Percentiles rank a stretch among this genome's conserved stretches.
Conservation (phyloP, 2,329 filamentous ascomycete species). For the Arthrinium phaeospermum region DNA sequence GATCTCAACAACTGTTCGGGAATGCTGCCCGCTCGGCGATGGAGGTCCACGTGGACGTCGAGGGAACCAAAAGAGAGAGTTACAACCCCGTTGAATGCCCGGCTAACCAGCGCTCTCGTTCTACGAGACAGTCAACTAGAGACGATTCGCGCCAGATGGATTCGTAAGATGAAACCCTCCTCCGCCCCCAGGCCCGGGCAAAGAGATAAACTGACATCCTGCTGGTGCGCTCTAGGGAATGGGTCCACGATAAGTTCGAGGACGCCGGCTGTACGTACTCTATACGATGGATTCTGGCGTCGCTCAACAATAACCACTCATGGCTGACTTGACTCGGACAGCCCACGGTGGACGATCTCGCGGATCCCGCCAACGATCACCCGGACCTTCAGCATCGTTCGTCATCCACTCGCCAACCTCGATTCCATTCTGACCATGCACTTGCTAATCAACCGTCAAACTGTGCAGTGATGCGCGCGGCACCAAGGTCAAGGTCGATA, state of each 20-base stretch:
- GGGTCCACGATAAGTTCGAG: constrained; percentile 92
- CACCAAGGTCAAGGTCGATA: constrained; percentile 82
- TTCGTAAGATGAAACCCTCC: constrained; percentile 56
- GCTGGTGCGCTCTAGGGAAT: constrained; percentile 65
- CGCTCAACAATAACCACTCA: constrained; percentile 27
- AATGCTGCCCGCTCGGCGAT: constrained; percentile 30
- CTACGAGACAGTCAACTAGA: constrained; percentile 53
- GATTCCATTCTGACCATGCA: not conserved
- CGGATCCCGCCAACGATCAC: constrained; percentile 43
- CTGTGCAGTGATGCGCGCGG: constrained; percentile 56
- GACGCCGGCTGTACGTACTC: constrained; percentile 49
- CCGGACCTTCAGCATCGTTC: constrained; percentile 37
- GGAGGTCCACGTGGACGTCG: constrained; percentile 36
- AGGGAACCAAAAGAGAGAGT: constrained; percentile 38
- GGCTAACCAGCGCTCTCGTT: constrained; percentile 58
- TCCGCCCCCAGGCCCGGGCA: not conserved
- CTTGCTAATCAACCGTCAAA: constrained; percentile 25
- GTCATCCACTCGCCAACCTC: not conserved
- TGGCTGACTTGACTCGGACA: constrained; percentile 25
- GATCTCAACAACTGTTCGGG: not conserved
- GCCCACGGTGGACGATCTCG: not conserved
- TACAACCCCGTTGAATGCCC: constrained; percentile 46
- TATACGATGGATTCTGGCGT: not conserved
- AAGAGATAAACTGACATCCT: constrained; percentile 32
- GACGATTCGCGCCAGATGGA: constrained; percentile 71